Evolutionary conservation across 306 rosid species (phyloP).

Genomic region (Sicyos edulis): DNA sequence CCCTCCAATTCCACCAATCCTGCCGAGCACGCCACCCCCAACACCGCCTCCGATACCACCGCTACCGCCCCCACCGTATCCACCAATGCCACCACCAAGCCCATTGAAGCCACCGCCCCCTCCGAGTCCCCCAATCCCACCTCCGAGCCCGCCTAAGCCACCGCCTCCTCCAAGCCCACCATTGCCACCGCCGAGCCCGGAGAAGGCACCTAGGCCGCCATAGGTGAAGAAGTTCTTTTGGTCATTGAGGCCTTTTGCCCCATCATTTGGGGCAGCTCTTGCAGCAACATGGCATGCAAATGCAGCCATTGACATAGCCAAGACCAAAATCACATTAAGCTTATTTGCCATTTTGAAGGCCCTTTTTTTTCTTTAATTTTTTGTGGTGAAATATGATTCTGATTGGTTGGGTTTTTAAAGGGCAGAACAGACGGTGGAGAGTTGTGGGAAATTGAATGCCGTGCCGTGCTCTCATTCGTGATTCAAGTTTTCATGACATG

Average conservation of each 20-base stretch:
- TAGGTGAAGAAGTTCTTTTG: conserved; percentile 51
- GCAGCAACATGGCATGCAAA: conserved; percentile 32
- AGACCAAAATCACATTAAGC: conserved; percentile 37
- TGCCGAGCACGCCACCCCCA: conserved; percentile 14
- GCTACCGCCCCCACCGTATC: neutral
- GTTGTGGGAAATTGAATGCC: neutral
- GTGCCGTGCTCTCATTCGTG: neutral
- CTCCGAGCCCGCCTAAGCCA: conserved; percentile 19
- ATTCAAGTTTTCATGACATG: neutral
- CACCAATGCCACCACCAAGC: conserved; percentile 22
- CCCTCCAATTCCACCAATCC: too few relatives aligned
- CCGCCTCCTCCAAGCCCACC: too few relatives aligned
- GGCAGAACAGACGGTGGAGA: neutral
- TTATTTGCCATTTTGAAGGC: conserved; percentile 36
- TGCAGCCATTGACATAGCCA: conserved; percentile 49
- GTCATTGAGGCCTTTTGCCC: conserved; percentile 44
- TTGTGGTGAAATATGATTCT: neutral
- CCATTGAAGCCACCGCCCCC: conserved; percentile 24
- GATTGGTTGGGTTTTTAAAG: neutral
- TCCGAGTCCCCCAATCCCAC: conserved; percentile 26
- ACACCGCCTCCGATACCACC: conserved; percentile 19
- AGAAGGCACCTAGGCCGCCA: conserved; percentile 61
- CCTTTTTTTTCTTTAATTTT: too few relatives aligned
- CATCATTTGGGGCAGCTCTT: conserved; percentile 39
- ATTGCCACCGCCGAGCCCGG: conserved; percentile 21